Base-by-base conservation (phyloP, 345 rosid genomes). In the Sonneratia caseolaris region DNA sequence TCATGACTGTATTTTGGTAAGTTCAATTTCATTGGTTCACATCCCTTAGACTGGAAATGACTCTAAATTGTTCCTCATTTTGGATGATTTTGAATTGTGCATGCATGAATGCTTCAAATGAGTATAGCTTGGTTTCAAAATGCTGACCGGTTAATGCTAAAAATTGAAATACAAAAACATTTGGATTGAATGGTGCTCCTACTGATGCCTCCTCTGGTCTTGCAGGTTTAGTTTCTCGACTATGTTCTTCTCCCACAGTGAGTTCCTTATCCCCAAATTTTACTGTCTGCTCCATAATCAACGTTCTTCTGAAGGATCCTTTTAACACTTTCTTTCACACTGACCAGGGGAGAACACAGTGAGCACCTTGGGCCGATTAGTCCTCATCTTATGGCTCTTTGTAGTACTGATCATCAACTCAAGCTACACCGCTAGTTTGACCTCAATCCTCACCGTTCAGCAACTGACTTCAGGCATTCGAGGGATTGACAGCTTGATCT, bases 221-320 rank as follows among this genome's bases (percentile, higher is more conserved):
- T 73, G 82, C 96, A 94, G 97, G 98, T 95, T 95, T 84, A 95
- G 97, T 83, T 90, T 95, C 90, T 95, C 99, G 64, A 95, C 99
- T 7, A 91, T 95, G 99, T 95, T 91, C 78, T 95, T 90, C 87
- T 90, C 97, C 37, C 98, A 91, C 74, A 84, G 97, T 91, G 86
- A n/a, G 98, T 88, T 71, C 62, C 49, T 55, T 38, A 7, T 24
- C n/a, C 68, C 56, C 75, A 27, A 27, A 68, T 64, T 24, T 51
- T 64, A 49, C 65, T 56, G 71, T 70, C 69, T n/a, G 11, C 27
- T 64, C 57, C 55, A 37, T 64, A 55, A 36, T 53, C 45, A 61
- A 53, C 51, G 21, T 59, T 48, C 51, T 12, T 35, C 64, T 40
- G 53, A 24, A 22, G 37, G 55, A 73, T 15, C 19, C 67, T 71